Percentiles rank a stretch among this genome's conserved stretches.
Evolutionary conservation across 2,329 filamentous ascomycete species (phyloP).

Genomic region (Stagonosporopsis cucurbitacearum): DNA sequence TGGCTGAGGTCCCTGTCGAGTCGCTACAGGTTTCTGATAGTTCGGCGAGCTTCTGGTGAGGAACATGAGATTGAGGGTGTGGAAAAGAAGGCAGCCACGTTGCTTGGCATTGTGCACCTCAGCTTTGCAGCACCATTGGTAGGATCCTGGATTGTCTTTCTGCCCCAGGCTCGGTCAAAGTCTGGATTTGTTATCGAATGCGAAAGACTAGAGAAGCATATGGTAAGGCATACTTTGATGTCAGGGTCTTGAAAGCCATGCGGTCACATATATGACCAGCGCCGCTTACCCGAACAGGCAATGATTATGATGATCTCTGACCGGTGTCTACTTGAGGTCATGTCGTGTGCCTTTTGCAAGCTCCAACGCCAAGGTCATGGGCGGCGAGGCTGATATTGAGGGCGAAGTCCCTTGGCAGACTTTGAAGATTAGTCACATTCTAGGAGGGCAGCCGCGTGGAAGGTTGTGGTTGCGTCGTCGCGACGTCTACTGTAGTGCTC

Average conservation of each 20-base stretch:
- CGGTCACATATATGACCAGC: not conserved
- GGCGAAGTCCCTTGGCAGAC: not conserved
- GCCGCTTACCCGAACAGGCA: not conserved
- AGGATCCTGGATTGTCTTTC: not conserved
- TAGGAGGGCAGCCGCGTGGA: not conserved
- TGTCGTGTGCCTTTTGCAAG: not conserved
- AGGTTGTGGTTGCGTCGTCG: not conserved
- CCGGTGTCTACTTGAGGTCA: not conserved
- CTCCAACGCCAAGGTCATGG: not conserved
- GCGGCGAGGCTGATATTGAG: not conserved
- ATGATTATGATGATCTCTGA: not conserved
- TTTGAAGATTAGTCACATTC: not conserved
- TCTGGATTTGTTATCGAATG: not conserved
- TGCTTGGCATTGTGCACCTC: constrained; percentile 1
- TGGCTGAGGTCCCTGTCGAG: not conserved
- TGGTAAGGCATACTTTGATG: constrained; percentile 10
- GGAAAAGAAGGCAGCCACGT: not conserved
- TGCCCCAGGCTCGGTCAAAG: not conserved
- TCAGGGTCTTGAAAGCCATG: not conserved
- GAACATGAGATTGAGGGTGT: constrained; percentile 3
- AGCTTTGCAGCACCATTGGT: constrained; percentile 6
- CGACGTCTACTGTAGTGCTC: constrained; percentile 1
- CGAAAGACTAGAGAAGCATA: not conserved
- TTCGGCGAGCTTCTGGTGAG: not conserved
- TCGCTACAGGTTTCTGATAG: not conserved